Base-by-base conservation (phyloP, 75 land plant genomes). In the Cupressus sempervirens region DNA sequence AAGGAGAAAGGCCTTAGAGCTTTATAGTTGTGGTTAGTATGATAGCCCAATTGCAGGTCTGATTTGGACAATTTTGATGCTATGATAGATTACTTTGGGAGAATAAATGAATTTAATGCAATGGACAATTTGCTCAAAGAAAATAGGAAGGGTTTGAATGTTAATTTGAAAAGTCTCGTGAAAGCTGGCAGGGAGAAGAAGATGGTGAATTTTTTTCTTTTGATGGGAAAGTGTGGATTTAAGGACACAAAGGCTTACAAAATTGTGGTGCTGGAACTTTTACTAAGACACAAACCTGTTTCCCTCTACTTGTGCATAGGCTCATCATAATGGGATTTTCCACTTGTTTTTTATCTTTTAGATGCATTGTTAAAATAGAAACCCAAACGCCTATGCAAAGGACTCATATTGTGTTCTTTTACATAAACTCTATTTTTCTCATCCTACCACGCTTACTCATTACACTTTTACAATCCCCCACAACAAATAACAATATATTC, bases 91-190 rank as follows among this genome's bases (percentile, higher is more conserved):
- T 87, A 77, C 74, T 84, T 93, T 34, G 92, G 92, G 29, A 88
- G 91, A 14, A 76, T 87, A 54, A 85, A 87, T 1, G 94, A 93
- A 83, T 93, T 93, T 84, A 90, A 90, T 85, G 88, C 91, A 30
- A 72, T 85, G 53, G 79, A 86, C n/a, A 88, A 84, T 0, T 38
- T 90, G 46, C 88, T 92, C 26, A 40, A 76, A 34, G 83, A 82
- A 50, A 84, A 85, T 18, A 41, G 36, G 9, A 41, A 38, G 23
- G 80, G 80, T 76, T 38, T 36, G 23, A 7, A 41, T 2, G n/a
- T 77, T 77, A 93, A 91, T 32, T 36, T 91, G 35, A 86, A 86
- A 40, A 77, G 90, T 54, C 65, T 90, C 8, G 87, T 86, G 7
- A 72, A 90, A 38, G 93, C 91, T 1, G 92, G 93, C 1, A 76